Conservation (phyloP, 192 early-diverging fungal genomes). For the Backusella liffmaniae region DNA sequence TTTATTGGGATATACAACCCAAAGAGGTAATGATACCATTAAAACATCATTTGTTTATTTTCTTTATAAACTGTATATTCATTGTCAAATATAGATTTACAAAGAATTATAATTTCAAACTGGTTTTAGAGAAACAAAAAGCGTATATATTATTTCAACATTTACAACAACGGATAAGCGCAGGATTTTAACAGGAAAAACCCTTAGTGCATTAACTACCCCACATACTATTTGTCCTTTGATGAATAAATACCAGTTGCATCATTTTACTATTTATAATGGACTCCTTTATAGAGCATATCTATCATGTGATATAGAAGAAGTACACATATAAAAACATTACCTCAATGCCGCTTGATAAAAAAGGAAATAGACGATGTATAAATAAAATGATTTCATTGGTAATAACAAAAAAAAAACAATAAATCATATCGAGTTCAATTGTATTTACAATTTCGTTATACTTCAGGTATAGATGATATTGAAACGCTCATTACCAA, state of each 20-base stretch:
- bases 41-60: background rate
- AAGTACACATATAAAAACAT: background rate
- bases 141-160: background rate
- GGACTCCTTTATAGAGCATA: background rate
- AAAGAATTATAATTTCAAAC: background rate
- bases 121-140: background rate
- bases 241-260: background rate
- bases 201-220: background rate
- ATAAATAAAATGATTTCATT: background rate
- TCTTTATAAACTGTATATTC: background rate
- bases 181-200: background rate
- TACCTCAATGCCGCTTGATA: background rate
- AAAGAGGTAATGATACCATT: background rate
- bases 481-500: constrained; percentile 1
- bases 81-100: background rate
- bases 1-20: background rate
- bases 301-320: background rate
- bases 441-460: background rate
- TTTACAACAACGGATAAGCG: background rate
- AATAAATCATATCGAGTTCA: background rate
- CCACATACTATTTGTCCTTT: background rate
- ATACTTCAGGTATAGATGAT: background rate
- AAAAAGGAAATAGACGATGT: background rate
- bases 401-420: background rate
- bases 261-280: constrained; percentile 7